Evolutionary conservation across 1,139 yeast species (phyloP).

Genomic region (Saccharomyces hybrid): DNA sequence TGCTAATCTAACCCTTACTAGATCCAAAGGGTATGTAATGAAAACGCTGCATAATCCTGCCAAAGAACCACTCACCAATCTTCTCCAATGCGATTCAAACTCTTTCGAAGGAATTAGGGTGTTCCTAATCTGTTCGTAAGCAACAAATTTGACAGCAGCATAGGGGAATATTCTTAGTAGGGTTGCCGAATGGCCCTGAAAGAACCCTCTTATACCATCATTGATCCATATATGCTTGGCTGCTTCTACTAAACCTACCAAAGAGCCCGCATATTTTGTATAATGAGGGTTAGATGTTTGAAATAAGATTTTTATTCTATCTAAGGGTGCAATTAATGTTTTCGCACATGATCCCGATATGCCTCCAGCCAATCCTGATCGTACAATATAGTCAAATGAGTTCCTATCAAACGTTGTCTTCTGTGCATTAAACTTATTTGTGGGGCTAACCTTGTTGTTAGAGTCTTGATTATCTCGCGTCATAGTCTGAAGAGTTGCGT

Average conservation of each 20-base stretch:
- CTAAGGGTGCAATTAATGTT: constrained; percentile 90
- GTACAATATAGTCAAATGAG: constrained; percentile 66
- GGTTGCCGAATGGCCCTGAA: constrained; percentile 95
- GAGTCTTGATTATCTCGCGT: neutral
- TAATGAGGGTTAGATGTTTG: constrained; percentile 94
- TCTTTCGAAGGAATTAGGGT: constrained; percentile 65
- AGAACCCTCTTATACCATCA: constrained; percentile 76
- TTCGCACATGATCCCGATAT: constrained; percentile 93
- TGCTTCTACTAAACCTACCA: constrained; percentile 69
- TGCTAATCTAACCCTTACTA: constrained; percentile 85
- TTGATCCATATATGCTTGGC: constrained; percentile 53
- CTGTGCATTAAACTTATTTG: neutral
- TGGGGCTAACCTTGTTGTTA: neutral
- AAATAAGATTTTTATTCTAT: constrained; percentile 85
- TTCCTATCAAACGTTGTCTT: constrained; percentile 45
- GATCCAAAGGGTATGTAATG: constrained; percentile 86
- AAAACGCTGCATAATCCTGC: constrained; percentile 85
- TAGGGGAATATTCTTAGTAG: constrained; percentile 87
- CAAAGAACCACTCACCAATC: constrained; percentile 83
- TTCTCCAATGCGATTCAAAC: constrained; percentile 71
- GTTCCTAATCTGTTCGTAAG: constrained; percentile 86
- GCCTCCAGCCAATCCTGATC: constrained; percentile 93
- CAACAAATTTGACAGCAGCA: constrained; percentile 96
- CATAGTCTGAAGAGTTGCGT: neutral
- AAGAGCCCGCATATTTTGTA: constrained; percentile 69